A percentile compares a stretch with the other conserved stretches of the same genome.
Evolutionary conservation across 768 basidiomycete species (phyloP).

Genomic region (Russula olivacea): DNA sequence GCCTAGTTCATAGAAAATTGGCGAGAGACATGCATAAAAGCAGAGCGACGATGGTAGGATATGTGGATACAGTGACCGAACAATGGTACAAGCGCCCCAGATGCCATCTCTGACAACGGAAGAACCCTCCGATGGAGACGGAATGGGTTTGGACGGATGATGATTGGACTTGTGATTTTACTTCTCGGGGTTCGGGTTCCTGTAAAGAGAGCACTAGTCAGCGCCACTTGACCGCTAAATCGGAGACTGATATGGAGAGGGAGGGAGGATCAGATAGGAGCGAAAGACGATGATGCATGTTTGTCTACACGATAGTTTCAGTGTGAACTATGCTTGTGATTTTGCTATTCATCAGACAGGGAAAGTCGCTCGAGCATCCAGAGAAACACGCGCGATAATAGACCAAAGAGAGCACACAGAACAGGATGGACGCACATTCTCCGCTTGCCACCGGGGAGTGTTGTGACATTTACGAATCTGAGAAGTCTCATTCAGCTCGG

Average conservation of each 20-base stretch:
- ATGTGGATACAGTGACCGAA: constrained; percentile 17
- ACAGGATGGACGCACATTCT: constrained; percentile 71
- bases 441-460: constrained; percentile 87
- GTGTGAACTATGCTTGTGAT: constrained; percentile 92
- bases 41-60: constrained; percentile 10
- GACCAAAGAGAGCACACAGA: constrained; percentile 3
- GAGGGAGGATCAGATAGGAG: constrained; percentile 84
- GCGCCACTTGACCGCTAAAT: not conserved
- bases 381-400: constrained; percentile 19
- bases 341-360: constrained; percentile 51
- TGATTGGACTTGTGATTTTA: constrained; percentile 25
- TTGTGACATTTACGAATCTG: constrained; percentile 92
- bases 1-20: constrained; percentile 15
- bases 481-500: constrained; percentile 1
- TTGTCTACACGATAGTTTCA: constrained; percentile 83
- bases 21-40: constrained; percentile 14
- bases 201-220: constrained; percentile 22
- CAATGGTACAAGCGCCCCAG: not conserved
- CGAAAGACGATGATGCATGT: constrained; percentile 93
- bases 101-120: constrained; percentile 10
- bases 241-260: constrained; percentile 6
- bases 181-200: constrained; percentile 39
- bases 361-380: constrained; percentile 12
- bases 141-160: not conserved
- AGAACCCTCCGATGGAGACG: not conserved